Percentiles rank a stretch among this genome's conserved stretches.
These are phyloP conservation scores for Coriolopsis trogii DNA, from an alignment of 1,284 basidiomycete genomes.

Conservation along the genomic window DNA sequence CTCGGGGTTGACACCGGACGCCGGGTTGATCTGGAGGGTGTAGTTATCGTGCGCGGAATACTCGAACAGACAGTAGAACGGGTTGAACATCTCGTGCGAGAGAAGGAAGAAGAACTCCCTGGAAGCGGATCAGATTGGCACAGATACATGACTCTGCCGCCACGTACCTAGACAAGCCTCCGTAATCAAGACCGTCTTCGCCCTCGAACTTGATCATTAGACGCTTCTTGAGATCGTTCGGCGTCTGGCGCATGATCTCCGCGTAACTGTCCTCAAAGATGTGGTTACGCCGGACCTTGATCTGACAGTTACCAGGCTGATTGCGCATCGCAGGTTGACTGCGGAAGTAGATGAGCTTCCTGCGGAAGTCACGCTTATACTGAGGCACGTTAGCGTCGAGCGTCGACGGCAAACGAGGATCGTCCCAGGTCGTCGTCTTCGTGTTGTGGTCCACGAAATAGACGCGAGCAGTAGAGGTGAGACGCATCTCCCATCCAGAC, in stretches of 20 bases:
- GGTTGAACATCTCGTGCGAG: constrained; percentile 98
- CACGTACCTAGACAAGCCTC: constrained; percentile 88
- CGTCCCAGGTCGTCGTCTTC: constrained; percentile 96
- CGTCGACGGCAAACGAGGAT: constrained; percentile 81
- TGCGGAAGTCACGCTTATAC: constrained; percentile 98
- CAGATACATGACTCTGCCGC: neutral
- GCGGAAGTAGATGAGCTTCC: constrained; percentile 99
- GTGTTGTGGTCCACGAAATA: constrained; percentile 98
- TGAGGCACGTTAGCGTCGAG: constrained; percentile 96
- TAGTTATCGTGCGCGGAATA: constrained; percentile 99
- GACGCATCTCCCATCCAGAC: constrained; percentile 97
- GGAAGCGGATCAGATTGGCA: constrained; percentile 12
- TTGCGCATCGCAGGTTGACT: constrained; percentile 94
- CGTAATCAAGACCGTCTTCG: constrained; percentile 98
- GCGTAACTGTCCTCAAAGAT: constrained; percentile 97
- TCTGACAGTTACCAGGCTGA: constrained; percentile 91
- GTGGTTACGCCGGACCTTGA: constrained; percentile 92
- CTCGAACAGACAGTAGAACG: constrained; percentile 99
- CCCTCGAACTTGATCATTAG: constrained; percentile 99
- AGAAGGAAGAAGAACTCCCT: constrained; percentile 99
- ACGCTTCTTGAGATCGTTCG: constrained; percentile 95
- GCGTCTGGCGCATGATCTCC: constrained; percentile 93
- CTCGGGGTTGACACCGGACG: constrained; percentile 97
- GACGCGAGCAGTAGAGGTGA: constrained; percentile 90
- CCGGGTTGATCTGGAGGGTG: constrained; percentile 97